phyloP scores from a whole-genome alignment of 805 yeast genomes.

The Sungouiozyma ichnusensis region DNA sequence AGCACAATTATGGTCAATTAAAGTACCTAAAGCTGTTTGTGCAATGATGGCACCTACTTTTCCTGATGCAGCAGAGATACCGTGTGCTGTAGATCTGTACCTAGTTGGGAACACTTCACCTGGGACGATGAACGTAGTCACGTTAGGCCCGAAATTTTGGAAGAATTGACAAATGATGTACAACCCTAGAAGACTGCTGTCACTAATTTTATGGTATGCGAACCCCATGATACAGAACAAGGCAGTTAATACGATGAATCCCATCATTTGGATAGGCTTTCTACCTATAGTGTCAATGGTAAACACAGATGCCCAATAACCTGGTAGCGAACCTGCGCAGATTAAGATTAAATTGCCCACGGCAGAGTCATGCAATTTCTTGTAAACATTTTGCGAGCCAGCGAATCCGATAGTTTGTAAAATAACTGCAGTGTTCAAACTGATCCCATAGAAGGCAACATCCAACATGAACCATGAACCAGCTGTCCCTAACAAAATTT shows the following conservation, averaged over 20 bases:
- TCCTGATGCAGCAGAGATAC: slow-evolving; percentile 88
- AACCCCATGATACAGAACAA: slow-evolving; percentile 76
- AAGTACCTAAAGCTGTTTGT: slow-evolving; percentile 77
- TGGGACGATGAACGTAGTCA: slow-evolving; percentile 82
- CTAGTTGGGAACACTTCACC: slow-evolving; percentile 92
- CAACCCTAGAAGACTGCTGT: slow-evolving; percentile 60
- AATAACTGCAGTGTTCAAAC: slow-evolving; percentile 71
- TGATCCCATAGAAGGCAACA: slow-evolving; percentile 83
- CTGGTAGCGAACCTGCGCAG: slow-evolving; percentile 93
- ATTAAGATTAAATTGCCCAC: slow-evolving; percentile 89
- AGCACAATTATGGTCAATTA: slow-evolving; percentile 69
- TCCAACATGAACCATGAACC: slow-evolving; percentile 87
- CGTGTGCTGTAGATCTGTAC: slow-evolving; percentile 92
- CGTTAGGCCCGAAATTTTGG: slow-evolving; percentile 89
- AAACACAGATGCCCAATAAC: slow-evolving; percentile 80
- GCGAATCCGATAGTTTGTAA: slow-evolving; percentile 81
- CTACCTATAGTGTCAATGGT: slow-evolving; percentile 76
- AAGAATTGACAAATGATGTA: slow-evolving; percentile 78
- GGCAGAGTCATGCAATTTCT: slow-evolving; percentile 60
- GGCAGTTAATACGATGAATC: slow-evolving; percentile 61
- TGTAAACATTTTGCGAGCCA: slow-evolving; percentile 57
- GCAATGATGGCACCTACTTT: slow-evolving; percentile 91
- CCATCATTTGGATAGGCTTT: slow-evolving; percentile 69
- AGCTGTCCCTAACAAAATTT: slow-evolving; percentile 78
- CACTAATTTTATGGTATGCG: slow-evolving; percentile 61